Conservation (phyloP, 148 eudicot species). For the Chenopodium suecicum region DNA sequence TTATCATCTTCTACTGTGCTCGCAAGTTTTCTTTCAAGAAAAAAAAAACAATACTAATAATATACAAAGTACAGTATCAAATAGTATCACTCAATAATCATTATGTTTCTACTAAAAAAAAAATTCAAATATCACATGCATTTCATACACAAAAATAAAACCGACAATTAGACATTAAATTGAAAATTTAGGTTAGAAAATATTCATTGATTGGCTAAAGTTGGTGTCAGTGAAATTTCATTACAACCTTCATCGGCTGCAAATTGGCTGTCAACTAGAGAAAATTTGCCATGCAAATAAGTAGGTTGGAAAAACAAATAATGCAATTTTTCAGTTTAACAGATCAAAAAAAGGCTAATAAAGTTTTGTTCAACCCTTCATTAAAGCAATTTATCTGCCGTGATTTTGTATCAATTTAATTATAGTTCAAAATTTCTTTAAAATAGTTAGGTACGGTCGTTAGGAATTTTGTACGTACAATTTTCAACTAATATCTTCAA, state of each 20-base stretch:
- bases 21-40: too few species aligned
- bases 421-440: not conserved
- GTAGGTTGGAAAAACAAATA: conserved; percentile 24
- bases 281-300: conserved; percentile 9
- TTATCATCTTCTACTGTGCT: too few species aligned
- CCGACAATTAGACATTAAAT: conserved; percentile 8
- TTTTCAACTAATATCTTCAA: not conserved
- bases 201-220: not conserved
- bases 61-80: too few species aligned
- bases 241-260: not conserved
- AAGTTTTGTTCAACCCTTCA: conserved; percentile 20
- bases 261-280: conserved; percentile 11
- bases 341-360: not conserved
- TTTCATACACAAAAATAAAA: not conserved
- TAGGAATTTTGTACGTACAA: conserved; percentile 21
- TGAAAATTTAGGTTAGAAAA: not conserved
- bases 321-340: not conserved
- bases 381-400: conserved; percentile 20
- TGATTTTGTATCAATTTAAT: conserved; percentile 10
- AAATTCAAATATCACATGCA: not conserved
- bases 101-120: too few species aligned
- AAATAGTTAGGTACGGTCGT: conserved; percentile 29
- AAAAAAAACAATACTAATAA: too few species aligned
- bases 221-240: conserved; percentile 4
- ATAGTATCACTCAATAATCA: too few species aligned